Percentiles rank a stretch among this genome's conserved stretches.
Conservation (phyloP, 257 asterid species). For the Eucommia ulmoides region DNA sequence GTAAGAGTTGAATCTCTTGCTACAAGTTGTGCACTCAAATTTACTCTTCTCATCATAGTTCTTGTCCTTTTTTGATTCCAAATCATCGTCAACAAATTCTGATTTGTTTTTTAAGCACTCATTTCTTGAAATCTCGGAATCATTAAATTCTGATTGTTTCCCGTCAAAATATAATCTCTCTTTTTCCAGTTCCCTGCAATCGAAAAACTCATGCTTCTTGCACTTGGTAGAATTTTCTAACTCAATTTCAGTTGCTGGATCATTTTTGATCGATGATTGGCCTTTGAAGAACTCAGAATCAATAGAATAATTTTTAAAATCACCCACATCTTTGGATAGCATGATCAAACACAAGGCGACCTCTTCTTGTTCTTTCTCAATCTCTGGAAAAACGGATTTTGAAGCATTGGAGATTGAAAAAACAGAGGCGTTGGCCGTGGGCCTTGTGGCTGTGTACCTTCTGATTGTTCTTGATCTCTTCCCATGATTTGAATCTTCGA, state of each 20-base stretch:
- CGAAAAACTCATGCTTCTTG: conserved; percentile 13
- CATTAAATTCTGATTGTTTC: conserved; percentile 11
- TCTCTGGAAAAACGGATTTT: conserved; percentile 26
- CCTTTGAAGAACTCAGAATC: conserved; percentile 22
- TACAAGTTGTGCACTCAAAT: conserved; percentile 60
- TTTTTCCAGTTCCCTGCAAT: conserved; percentile 8
- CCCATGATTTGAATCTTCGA: conserved; percentile 22
- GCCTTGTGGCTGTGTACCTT: conserved; percentile 33
- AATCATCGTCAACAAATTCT: conserved; percentile 9
- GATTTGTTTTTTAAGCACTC: conserved; percentile 9
- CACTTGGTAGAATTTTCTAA: conserved; percentile 5
- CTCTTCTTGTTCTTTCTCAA: conserved; percentile 62
- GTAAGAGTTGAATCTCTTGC: conserved; percentile 54
- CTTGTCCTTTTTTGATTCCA: conserved; percentile 7
- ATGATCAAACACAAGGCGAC: conserved; percentile 77
- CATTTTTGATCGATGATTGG: conserved; percentile 9
- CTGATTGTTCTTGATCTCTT: conserved; percentile 54
- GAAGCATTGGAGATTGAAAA: conserved; percentile 19
- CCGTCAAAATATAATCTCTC: conserved; percentile 5
- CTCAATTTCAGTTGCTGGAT: conserved; percentile 6
- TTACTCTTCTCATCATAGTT: conserved; percentile 20
- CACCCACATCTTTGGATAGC: conserved; percentile 49
- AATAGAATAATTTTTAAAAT: conserved; percentile 29
- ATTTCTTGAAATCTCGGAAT: conserved; percentile 16
- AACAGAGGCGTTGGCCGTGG: conserved; percentile 17